Base-by-base conservation (phyloP, 2,329 filamentous ascomycete genomes). In the Diaporthe australafricana region DNA sequence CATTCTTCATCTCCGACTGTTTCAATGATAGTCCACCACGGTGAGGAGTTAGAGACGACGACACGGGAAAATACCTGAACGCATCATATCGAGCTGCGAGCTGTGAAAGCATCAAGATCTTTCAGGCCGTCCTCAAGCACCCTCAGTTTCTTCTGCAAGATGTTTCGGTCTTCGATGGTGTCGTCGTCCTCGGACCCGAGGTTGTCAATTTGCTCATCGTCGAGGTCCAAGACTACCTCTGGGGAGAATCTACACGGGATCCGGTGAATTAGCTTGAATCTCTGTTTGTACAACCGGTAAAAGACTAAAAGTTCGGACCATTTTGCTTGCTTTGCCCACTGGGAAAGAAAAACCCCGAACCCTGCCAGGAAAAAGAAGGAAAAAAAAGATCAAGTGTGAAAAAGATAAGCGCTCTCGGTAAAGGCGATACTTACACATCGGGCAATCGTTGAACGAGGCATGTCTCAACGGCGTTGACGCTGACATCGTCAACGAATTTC, bases 401-500 rank as follows among this genome's bases (percentile, higher is more conserved):
- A 9, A 35, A 35, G 32, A 35, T 5, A 35, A 35, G 32, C n/a
- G n/a, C n/a, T 35, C 32, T 9, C 14, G 25, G 25, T 30, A 17
- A 25, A 32, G 14, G 45, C 5, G 30, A 5, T 5, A 75, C 77
- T 75, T 72, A 78, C 77, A 78, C 76, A 5, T 77, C 74, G 55
- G 77, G 76, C n/a, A 78, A 52, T 14, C 73, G 68, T 47, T 77
- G 76, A 7, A 78, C 73, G 20, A 78, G 73, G 48, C 77, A 78
- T 3, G 74, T 65, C 70, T 78, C 77, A 20, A 78, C 75, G 17
- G 75, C 77, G 38, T 78, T 74, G 16, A 77, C 77, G 62, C 77
- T 78, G 17, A 78, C 56, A 27, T 78, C 77, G 48, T 78, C 77
- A 32, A 71, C 75, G 65, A 78, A 78, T n/a, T 77, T 78, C 47